Evolutionary conservation across 768 basidiomycete species (phyloP), one percentile per base, ranked within the genome.

Genomic region (Phaeotremella fagi): DNA sequence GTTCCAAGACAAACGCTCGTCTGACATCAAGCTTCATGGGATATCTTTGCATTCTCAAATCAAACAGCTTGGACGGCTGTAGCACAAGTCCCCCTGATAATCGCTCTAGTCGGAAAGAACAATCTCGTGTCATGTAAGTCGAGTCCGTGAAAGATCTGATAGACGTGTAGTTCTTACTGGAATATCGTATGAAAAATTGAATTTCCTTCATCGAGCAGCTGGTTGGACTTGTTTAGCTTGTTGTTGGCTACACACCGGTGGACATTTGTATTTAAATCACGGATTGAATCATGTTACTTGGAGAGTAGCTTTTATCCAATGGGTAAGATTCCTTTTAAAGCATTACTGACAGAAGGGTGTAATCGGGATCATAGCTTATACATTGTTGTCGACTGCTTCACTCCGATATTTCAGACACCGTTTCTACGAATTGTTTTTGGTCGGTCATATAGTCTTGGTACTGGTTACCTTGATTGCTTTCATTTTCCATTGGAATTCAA

Each of bases 41-140:
- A 61, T 44, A 54, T 50, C 31, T 20, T 41, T 1, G 46, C 54
- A 4, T 55, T 35, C 36, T 51, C 62, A 5, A 61, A 59, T n/a
- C 61, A 63, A 48, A 48, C 62, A 31, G 65, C 55, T 4, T 67
- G 62, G 61, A 26, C 63, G 2, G 54, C 59, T 11, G 59, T 55
- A 6, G 62, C 66, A 14, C 82, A 85, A 65, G 68, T 82, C 0
- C 80, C 82, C 1, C 74, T 85, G 18, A 74, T 84, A 62, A 77
- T 79, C 15, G 82, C 79, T 2, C 77, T 85, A 23, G 82, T 82
- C 1, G 81, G 80, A 56, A 81, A 81, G 73, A 84, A 85, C 68
- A 84, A 84, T 52, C 64, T 82, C 23, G 70, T 82, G 28, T 82
- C 81, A 9, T 78, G 81, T 80, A 59, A 64, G 70, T 55, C 1